Evolutionary conservation across 2,329 filamentous ascomycete species (phyloP).

Genomic region (Aspergillus chevalieri): DNA sequence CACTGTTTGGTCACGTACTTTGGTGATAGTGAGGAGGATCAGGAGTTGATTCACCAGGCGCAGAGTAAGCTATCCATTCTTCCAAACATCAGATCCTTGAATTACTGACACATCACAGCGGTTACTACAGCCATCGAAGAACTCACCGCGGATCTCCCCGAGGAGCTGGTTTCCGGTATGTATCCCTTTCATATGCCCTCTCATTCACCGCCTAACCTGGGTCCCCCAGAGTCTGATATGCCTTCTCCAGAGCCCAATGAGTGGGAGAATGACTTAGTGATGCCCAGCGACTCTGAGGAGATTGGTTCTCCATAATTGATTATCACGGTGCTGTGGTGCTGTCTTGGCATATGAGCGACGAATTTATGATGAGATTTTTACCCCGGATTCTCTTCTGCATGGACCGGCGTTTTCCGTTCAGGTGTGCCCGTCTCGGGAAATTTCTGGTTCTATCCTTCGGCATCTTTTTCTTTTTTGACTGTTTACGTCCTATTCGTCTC

Average conservation of each 20-base stretch:
- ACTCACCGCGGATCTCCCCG: conserved; percentile 30
- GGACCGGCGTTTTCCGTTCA: conserved; percentile 17
- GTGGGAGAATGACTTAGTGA: conserved; percentile 37
- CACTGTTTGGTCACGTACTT: conserved; percentile 36
- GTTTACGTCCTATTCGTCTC: neutral
- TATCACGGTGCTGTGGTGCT: conserved; percentile 2
- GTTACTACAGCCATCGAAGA: conserved; percentile 29
- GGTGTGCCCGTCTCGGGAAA: neutral
- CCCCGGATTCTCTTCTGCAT: conserved; percentile 15
- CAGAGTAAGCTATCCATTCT: conserved; percentile 24
- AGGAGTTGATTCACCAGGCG: conserved; percentile 25
- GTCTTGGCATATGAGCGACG: conserved; percentile 22
- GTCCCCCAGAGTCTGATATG: conserved; percentile 32
- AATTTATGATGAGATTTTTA: conserved; percentile 14
- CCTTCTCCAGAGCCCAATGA: conserved; percentile 30
- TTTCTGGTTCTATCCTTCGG: conserved; percentile 6
- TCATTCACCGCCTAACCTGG: conserved; percentile 16
- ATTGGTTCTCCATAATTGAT: conserved; percentile 24
- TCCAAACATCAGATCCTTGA: neutral
- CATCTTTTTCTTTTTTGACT: conserved; percentile 1
- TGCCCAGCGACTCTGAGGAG: conserved; percentile 37
- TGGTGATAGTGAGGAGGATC: conserved; percentile 30
- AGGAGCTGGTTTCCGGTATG: conserved; percentile 37
- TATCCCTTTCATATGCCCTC: conserved; percentile 12
- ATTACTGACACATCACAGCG: conserved; percentile 14